Evolutionary conservation across 2,329 filamentous ascomycete genomes (phyloP).

Genomic region (Tolypocladium pustulatum): DNA sequence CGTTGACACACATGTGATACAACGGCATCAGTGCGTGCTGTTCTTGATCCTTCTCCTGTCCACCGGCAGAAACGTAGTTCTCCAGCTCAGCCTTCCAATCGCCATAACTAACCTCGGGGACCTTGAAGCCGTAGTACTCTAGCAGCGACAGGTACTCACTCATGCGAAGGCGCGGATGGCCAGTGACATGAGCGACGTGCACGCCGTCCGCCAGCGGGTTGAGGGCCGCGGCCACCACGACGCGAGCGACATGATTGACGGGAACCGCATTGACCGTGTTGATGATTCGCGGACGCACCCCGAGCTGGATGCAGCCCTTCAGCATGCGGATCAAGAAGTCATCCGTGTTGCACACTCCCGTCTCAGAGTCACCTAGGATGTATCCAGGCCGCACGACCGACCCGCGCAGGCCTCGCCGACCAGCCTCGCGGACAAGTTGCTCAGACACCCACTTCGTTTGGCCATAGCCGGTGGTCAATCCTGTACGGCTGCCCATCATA

Average conservation of each 20-base stretch:
- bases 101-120: constrained; percentile 62
- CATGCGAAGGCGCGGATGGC: constrained; percentile 67
- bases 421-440: constrained; percentile 66
- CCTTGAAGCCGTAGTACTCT: constrained; percentile 60
- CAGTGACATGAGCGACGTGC: constrained; percentile 67
- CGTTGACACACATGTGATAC: constrained; percentile 60
- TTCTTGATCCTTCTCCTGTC: constrained; percentile 15
- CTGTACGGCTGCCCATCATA: constrained; percentile 62
- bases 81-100: constrained; percentile 19
- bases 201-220: constrained; percentile 40
- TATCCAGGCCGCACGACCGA: constrained; percentile 78
- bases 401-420: constrained; percentile 63
- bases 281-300: constrained; percentile 59
- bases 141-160: constrained; percentile 64
- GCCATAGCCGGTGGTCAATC: constrained; percentile 79
- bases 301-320: constrained; percentile 80
- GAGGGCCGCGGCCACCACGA: constrained; percentile 64
- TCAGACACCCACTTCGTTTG: constrained; percentile 77
- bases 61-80: constrained; percentile 14
- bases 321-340: constrained; percentile 82
- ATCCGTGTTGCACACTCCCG: constrained; percentile 68
- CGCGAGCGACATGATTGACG: constrained; percentile 70
- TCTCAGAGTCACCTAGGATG: constrained; percentile 61
- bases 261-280: constrained; percentile 90
- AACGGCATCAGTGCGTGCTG: constrained; percentile 42